phyloP scores from a whole-genome alignment of 1,284 basidiomycete genomes.

The Pyrrhoderma lamaoense region DNA sequence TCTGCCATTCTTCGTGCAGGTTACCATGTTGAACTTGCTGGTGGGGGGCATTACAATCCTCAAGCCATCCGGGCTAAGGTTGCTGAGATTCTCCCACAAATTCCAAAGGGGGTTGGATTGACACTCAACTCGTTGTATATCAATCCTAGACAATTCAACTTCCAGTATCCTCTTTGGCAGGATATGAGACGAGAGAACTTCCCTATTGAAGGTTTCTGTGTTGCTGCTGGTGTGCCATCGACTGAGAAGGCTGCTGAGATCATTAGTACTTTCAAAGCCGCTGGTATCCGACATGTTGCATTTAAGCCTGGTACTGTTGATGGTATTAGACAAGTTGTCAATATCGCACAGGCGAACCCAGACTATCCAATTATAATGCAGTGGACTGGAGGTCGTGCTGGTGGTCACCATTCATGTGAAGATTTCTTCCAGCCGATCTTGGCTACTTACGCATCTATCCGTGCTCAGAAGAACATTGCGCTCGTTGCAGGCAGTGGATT shows the following conservation, averaged over 20 bases:
- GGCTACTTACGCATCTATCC: slow-evolving; percentile 84
- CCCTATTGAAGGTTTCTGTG: slow-evolving; percentile 96
- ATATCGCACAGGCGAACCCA: slow-evolving; percentile 91
- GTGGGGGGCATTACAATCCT: slow-evolving; percentile 95
- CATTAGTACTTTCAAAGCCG: slow-evolving; percentile 66
- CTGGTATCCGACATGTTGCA: slow-evolving; percentile 90
- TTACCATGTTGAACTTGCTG: slow-evolving; percentile 94
- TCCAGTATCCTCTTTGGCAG: slow-evolving; percentile 97
- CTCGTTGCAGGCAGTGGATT: slow-evolving; percentile 97
- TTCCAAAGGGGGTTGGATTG: slow-evolving; percentile 83
- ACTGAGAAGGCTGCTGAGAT: slow-evolving; percentile 94
- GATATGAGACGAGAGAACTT: slow-evolving; percentile 94
- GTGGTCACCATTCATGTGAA: slow-evolving; percentile 97
- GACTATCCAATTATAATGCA: slow-evolving; percentile 98
- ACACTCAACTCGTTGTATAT: slow-evolving; percentile 97
- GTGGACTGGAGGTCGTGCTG: slow-evolving; percentile 99
- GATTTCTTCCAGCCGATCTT: slow-evolving; percentile 98
- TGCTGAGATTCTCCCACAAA: slow-evolving; percentile 77
- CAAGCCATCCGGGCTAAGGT: slow-evolving; percentile 85
- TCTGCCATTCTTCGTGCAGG: slow-evolving; percentile 89
- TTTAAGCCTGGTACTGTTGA: slow-evolving; percentile 98
- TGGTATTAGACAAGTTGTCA: slow-evolving; percentile 94
- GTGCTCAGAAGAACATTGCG: slow-evolving; percentile 82
- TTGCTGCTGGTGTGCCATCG: slow-evolving; percentile 91
- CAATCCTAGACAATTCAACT: slow-evolving; percentile 94